Evolutionary conservation across 2,329 filamentous ascomycete species (phyloP).

Genomic region (Colletotrichum sp.): DNA sequence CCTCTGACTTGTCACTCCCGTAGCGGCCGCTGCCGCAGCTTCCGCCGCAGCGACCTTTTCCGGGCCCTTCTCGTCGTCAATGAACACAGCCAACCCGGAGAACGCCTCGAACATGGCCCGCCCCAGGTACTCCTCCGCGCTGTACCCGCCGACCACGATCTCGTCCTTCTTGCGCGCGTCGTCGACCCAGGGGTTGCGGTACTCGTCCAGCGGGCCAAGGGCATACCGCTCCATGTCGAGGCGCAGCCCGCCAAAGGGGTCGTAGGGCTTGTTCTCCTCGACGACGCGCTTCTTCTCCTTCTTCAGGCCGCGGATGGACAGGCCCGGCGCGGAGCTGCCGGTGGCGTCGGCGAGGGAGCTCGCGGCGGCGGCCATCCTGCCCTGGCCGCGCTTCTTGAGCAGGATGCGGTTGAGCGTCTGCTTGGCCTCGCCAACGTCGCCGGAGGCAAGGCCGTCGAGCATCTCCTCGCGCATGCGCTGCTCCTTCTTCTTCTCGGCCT

Average conservation of each 20-base stretch:
- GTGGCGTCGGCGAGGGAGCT: constrained; percentile 35
- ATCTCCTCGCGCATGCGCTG: constrained; percentile 71
- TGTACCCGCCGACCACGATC: constrained; percentile 82
- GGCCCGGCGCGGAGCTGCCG: constrained; percentile 25
- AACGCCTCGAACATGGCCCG: constrained; percentile 89
- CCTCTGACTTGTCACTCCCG: constrained; percentile 34
- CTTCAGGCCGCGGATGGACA: constrained; percentile 83
- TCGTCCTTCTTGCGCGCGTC: constrained; percentile 67
- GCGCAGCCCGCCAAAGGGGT: constrained; percentile 82
- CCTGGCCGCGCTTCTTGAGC: constrained; percentile 75
- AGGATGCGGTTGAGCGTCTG: constrained; percentile 65
- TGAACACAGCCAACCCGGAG: constrained; percentile 84
- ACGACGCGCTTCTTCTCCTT: constrained; percentile 52
- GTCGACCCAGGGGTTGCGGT: constrained; percentile 78
- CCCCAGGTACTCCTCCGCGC: constrained; percentile 79
- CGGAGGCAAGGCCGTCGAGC: constrained; percentile 71
- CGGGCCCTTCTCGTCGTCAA: constrained; percentile 74
- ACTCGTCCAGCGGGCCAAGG: constrained; percentile 62
- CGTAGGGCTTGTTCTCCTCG: constrained; percentile 77
- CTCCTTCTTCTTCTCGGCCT: constrained; percentile 70
- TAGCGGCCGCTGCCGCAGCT: constrained; percentile 38
- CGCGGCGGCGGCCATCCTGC: constrained; percentile 34
- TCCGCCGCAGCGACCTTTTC: constrained; percentile 39
- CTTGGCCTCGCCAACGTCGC: constrained; percentile 64
- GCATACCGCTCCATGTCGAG: constrained; percentile 74